Evolutionary conservation across 305 asterid genomes (phyloP).

Genomic region (Striga hermonthica): DNA sequence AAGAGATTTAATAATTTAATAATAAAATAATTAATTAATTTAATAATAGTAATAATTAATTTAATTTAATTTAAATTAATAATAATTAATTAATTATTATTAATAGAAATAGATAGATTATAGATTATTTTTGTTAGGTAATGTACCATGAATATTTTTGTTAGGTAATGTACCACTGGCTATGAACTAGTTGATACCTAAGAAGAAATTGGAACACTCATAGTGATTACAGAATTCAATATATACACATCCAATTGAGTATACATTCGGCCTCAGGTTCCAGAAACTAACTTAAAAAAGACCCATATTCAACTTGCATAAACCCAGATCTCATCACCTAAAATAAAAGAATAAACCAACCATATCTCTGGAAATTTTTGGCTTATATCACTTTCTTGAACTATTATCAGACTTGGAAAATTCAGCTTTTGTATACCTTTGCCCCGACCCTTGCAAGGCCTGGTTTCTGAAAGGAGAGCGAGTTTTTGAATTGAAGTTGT

Average conservation of each 20-base stretch:
- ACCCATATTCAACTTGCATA: not conserved
- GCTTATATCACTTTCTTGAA: constrained; percentile 32
- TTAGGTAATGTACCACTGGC: too few species aligned
- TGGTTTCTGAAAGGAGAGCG: constrained; percentile 32
- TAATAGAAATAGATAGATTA: too few species aligned
- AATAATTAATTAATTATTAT: too few species aligned
- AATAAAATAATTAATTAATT: too few species aligned
- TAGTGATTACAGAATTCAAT: constrained; percentile 12
- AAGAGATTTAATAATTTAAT: too few species aligned
- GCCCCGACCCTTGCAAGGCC: constrained; percentile 29
- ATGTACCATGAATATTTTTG: too few species aligned
- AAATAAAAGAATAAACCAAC: constrained; percentile 19
- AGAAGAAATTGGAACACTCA: too few species aligned
- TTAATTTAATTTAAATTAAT: too few species aligned
- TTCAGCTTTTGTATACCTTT: constrained; percentile 25
- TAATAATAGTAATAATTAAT: too few species aligned
- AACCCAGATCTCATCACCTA: not conserved
- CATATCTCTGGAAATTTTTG: not conserved
- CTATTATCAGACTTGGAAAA: constrained; percentile 22
- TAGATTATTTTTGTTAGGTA: too few species aligned
- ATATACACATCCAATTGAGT: constrained; percentile 20
- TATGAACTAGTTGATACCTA: too few species aligned
- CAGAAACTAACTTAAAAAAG: constrained; percentile 11
- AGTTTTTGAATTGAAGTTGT: constrained; percentile 33
- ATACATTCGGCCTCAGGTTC: not conserved